These are phyloP conservation scores for Senna siamea DNA, from an alignment of 306 rosid species.

Conservation along the genomic window DNA sequence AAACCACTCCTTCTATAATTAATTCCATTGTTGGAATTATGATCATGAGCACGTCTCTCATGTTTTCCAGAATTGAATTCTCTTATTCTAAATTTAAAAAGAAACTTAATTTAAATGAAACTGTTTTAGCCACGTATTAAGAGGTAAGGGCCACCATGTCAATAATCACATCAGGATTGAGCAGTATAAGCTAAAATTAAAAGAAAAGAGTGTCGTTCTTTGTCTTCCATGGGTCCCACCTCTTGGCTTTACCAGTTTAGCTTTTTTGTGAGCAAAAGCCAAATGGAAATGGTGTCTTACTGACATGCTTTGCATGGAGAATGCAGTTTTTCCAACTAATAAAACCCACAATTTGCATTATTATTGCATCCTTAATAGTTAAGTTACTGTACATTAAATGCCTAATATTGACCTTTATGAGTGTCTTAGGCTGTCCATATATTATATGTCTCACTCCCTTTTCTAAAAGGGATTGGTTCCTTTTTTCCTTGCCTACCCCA, in stretches of 20 bases:
- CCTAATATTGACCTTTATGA: constrained; percentile 39
- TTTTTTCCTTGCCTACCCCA: constrained; percentile 42
- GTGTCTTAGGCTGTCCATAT: constrained; percentile 67
- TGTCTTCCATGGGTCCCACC: constrained; percentile 22
- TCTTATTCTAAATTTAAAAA: too few species aligned
- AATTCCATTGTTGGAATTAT: not conserved
- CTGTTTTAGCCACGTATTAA: too few species aligned
- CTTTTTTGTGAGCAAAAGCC: constrained; percentile 13
- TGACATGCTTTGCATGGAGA: constrained; percentile 36
- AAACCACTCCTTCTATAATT: not conserved
- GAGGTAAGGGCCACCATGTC: constrained; percentile 20
- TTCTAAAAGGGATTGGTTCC: constrained; percentile 48
- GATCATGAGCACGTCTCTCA: not conserved
- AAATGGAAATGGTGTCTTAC: constrained; percentile 15
- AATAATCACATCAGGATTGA: not conserved
- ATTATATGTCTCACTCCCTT: constrained; percentile 48
- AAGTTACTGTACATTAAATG: constrained; percentile 52
- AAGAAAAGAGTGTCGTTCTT: constrained; percentile 33
- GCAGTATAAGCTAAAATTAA: not conserved
- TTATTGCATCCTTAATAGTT: constrained; percentile 61
- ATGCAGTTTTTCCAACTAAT: constrained; percentile 26
- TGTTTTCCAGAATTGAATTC: not conserved
- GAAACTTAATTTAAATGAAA: too few species aligned
- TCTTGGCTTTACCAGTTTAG: constrained; percentile 22
- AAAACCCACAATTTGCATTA: constrained; percentile 38